phyloP scores from a whole-genome alignment of 495 filamentous ascomycete genomes.

The Trichoderma parareesei region DNA sequence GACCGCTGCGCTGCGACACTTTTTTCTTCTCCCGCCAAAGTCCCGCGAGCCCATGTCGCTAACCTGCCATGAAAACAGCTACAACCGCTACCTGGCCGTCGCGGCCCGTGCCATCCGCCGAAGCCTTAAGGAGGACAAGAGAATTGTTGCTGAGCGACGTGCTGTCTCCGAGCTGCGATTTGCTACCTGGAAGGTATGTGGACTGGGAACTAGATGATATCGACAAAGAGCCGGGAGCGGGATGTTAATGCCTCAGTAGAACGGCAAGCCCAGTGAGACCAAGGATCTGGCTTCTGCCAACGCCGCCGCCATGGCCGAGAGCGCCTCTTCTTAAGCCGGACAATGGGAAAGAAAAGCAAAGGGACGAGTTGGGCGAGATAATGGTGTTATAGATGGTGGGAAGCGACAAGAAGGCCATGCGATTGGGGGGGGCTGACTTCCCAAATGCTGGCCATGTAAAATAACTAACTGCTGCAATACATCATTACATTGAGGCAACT shows the following conservation, averaged over 20 bases:
- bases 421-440: neutral
- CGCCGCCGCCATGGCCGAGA: conserved; percentile 22
- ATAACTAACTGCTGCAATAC: conserved; percentile 4
- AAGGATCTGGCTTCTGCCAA: conserved; percentile 70
- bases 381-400: conserved; percentile 1
- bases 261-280: conserved; percentile 90
- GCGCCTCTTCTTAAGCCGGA: neutral
- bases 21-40: neutral
- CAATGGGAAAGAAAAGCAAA: neutral
- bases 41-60: conserved; percentile 14
- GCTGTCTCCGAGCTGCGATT: conserved; percentile 86
- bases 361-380: neutral
- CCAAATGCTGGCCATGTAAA: conserved; percentile 2
- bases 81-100: conserved; percentile 78
- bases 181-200: conserved; percentile 91
- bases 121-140: conserved; percentile 87
- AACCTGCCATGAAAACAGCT: conserved; percentile 41
- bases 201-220: neutral
- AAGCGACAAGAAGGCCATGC: neutral
- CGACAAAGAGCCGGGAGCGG: conserved; percentile 12
- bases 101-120: conserved; percentile 74
- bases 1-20: conserved; percentile 12
- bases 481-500: conserved; percentile 5
- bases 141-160: conserved; percentile 79
- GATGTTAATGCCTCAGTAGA: conserved; percentile 44